These are phyloP conservation scores for Phylloporus rhodoxanthus DNA, from an alignment of 768 basidiomycete species.

Conservation along the genomic window DNA sequence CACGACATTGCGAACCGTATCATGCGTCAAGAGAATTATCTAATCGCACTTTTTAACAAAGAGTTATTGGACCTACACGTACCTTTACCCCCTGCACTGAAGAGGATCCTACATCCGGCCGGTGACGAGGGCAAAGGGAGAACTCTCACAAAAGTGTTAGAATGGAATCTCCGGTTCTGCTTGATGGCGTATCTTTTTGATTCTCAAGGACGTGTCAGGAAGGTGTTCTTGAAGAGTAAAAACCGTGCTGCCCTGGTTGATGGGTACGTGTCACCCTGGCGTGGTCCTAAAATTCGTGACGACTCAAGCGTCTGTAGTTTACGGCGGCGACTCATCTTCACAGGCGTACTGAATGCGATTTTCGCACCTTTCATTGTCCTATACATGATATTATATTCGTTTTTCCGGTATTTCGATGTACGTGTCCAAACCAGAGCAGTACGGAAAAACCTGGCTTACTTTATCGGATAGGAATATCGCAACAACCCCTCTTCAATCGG, in stretches of 20 bases:
- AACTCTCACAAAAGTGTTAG: constrained; percentile 81
- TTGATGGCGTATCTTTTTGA: constrained; percentile 95
- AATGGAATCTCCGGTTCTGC: constrained; percentile 97
- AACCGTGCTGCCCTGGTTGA: constrained; percentile 74
- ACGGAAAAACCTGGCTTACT: not conserved
- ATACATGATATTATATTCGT: constrained; percentile 96
- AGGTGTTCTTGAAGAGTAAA: constrained; percentile 84
- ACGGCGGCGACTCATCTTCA: constrained; percentile 84
- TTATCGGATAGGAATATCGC: constrained; percentile 78
- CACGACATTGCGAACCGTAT: constrained; percentile 98
- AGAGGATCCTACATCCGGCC: constrained; percentile 45
- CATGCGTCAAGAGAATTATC: constrained; percentile 96
- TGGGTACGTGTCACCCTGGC: constrained; percentile 48
- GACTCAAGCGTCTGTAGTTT: constrained; percentile 44
- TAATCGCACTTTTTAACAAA: constrained; percentile 97
- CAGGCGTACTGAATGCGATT: constrained; percentile 92
- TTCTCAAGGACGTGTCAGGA: constrained; percentile 79
- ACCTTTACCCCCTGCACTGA: constrained; percentile 61
- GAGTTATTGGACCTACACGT: constrained; percentile 85
- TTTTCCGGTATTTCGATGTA: constrained; percentile 99
- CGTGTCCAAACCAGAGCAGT: constrained; percentile 17
- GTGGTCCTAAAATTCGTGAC: not conserved
- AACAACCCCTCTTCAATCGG: constrained; percentile 96
- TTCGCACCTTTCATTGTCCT: constrained; percentile 96
- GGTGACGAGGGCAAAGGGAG: constrained; percentile 58